Evolutionary conservation across 2,329 filamentous ascomycete species (phyloP).

Genomic region (Penicillium sp.): DNA sequence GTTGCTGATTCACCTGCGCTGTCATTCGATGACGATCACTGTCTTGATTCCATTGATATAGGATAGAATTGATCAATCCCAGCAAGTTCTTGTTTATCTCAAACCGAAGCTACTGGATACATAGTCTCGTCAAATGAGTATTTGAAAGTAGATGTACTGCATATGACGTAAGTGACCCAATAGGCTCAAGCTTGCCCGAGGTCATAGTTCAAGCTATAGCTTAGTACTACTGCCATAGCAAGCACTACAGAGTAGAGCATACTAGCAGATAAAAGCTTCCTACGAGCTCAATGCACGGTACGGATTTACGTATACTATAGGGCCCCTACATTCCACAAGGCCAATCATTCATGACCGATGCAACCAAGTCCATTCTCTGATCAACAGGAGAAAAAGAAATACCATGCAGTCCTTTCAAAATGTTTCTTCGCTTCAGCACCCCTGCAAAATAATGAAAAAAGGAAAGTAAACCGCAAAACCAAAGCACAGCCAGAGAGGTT

Average conservation of each 20-base stretch:
- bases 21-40: not conserved
- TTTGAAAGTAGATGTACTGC: not conserved
- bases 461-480: not conserved
- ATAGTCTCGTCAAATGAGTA: not conserved
- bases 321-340: constrained; percentile 18
- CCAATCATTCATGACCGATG: constrained; percentile 8
- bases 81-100: not conserved
- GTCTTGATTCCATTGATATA: not conserved
- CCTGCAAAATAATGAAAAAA: not conserved
- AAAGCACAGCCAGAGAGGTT: not conserved
- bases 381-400: constrained; percentile 1
- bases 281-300: not conserved
- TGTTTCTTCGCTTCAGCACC: constrained; percentile 18
- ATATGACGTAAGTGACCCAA: not conserved
- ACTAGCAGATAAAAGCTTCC: not conserved
- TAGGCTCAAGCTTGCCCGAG: not conserved
- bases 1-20: constrained; percentile 18
- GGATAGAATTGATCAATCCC: too few relatives aligned
- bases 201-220: not conserved
- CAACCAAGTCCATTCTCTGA: constrained; percentile 20
- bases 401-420: constrained; percentile 15
- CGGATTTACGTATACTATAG: too few relatives aligned
- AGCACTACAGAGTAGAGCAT: constrained; percentile 1
- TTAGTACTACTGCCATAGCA: not conserved
- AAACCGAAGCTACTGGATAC: not conserved